Percentiles rank a stretch among this genome's conserved stretches.
Conservation (phyloP, 1,284 basidiomycete species). For the Sparassis latifolia region DNA sequence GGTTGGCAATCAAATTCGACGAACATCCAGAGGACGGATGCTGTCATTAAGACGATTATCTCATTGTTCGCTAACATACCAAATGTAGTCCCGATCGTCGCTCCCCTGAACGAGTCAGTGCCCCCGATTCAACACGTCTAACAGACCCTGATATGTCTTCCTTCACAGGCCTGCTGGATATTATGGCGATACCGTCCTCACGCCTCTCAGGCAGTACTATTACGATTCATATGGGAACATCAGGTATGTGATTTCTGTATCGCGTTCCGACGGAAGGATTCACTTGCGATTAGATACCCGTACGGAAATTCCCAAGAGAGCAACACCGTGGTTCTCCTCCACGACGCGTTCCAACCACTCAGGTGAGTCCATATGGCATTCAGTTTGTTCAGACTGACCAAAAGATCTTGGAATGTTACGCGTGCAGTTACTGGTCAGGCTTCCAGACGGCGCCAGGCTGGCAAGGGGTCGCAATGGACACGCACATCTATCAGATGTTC, state of each 20-base stretch:
- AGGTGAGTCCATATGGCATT: conserved; percentile 14
- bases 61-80: conserved; percentile 50
- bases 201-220: conserved; percentile 65
- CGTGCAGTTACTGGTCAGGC: conserved; percentile 57
- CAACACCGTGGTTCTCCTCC: conserved; percentile 64
- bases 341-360: conserved; percentile 82
- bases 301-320: conserved; percentile 51
- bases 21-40: conserved; percentile 67
- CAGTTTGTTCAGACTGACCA: neutral
- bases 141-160: neutral
- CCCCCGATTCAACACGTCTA: neutral
- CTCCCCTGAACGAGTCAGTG: conserved; percentile 71
- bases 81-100: conserved; percentile 64
- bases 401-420: neutral
- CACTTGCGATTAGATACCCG: conserved; percentile 41
- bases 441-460: conserved; percentile 55
- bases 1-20: conserved; percentile 64
- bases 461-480: conserved; percentile 77
- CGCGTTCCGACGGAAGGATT: conserved; percentile 18
- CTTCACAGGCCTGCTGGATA: conserved; percentile 66
- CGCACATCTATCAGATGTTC: conserved; percentile 81
- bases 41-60: conserved; percentile 60
- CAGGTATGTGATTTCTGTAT: conserved; percentile 36
- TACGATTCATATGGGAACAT: conserved; percentile 70
- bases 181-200: conserved; percentile 46